Evolutionary conservation across 2,329 filamentous ascomycete species (phyloP).

Genomic region (Alternaria hordeiaustralica): DNA sequence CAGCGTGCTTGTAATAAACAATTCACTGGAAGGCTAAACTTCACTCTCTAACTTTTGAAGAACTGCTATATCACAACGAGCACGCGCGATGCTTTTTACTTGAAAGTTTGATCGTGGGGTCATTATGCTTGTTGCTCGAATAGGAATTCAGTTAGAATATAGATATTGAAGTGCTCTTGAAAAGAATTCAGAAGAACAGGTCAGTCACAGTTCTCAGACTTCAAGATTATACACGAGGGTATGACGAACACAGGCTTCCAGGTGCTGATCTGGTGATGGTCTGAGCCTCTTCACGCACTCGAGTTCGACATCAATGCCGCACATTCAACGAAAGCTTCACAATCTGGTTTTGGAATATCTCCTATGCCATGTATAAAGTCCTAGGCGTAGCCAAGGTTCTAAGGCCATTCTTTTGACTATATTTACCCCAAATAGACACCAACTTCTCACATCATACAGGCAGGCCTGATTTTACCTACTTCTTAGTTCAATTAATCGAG

Average conservation of each 20-base stretch:
- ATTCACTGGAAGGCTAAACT: neutral
- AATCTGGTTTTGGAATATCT: no score
- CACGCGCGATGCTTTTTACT: neutral
- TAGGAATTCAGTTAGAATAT: fast-evolving
- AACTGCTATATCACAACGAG: neutral
- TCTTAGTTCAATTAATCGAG: neutral
- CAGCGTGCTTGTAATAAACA: neutral
- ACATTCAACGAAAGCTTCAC: neutral
- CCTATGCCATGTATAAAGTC: neutral
- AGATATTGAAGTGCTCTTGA: neutral
- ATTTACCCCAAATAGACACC: neutral
- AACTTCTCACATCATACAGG: neutral
- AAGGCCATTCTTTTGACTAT: neutral
- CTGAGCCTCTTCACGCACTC: neutral
- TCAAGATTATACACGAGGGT: neutral
- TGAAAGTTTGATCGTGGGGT: fast-evolving
- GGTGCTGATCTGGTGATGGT: neutral
- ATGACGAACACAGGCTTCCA: neutral
- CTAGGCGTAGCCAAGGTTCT: neutral
- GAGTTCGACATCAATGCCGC: neutral
- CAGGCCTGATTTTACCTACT: neutral
- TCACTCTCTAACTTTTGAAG: neutral
- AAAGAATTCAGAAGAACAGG: fast-evolving
- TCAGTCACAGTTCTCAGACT: neutral
- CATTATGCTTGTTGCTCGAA: neutral